Percentiles rank a stretch among this genome's conserved stretches.
Evolutionary conservation across 495 filamentous ascomycete genomes (phyloP).

Genomic region (Tuber aestivum): DNA sequence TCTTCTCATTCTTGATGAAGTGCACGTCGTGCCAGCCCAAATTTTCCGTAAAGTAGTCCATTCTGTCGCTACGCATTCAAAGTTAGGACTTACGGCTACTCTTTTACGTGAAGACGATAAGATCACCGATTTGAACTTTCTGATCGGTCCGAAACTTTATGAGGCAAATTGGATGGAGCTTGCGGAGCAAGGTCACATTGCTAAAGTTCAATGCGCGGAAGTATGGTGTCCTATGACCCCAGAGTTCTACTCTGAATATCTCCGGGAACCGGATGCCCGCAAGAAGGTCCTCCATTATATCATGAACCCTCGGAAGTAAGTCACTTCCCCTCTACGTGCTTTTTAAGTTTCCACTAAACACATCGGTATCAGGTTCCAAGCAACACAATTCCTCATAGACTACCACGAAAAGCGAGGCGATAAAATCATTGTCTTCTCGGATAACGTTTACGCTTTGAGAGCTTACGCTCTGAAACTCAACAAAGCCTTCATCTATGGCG

Average conservation of each 20-base stretch:
- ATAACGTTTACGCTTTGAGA: constrained; percentile 92
- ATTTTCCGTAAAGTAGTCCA: constrained; percentile 94
- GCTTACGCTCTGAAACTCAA: constrained; percentile 75
- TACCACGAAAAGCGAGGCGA: constrained; percentile 94
- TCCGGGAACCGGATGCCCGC: constrained; percentile 60
- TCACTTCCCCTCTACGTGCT: background rate
- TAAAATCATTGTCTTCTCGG: constrained; percentile 98
- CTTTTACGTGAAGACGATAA: constrained; percentile 96
- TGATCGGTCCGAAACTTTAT: constrained; percentile 96
- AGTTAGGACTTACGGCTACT: constrained; percentile 93
- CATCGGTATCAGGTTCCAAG: constrained; percentile 56
- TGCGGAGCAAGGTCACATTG: constrained; percentile 93
- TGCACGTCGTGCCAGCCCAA: constrained; percentile 93
- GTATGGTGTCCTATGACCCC: constrained; percentile 99
- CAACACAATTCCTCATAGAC: constrained; percentile 92
- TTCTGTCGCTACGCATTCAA: constrained; percentile 85
- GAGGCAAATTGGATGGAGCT: constrained; percentile 99
- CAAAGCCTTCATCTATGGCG: constrained; percentile 91
- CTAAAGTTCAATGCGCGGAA: constrained; percentile 94
- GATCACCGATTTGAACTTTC: constrained; percentile 92
- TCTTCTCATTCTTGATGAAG: constrained; percentile 94
- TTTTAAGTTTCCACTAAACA: constrained; percentile 10
- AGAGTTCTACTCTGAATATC: constrained; percentile 94
- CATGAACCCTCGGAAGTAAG: constrained; percentile 90
- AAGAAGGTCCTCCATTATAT: constrained; percentile 76